These are phyloP conservation scores for Ceriops decandra DNA, from an alignment of 345 rosid genomes.

Conservation along the genomic window DNA sequence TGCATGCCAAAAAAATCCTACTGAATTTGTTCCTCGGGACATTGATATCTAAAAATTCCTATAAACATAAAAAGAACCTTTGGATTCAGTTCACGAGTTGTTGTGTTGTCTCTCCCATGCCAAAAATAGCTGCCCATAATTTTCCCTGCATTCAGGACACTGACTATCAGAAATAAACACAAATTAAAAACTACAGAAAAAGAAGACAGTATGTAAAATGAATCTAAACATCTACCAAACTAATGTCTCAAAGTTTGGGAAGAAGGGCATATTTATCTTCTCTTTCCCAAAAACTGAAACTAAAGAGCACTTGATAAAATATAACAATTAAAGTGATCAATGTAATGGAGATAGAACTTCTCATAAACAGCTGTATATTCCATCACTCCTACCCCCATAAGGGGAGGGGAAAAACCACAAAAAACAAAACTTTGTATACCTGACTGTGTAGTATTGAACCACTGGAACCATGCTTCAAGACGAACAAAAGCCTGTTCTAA, in stretches of 20 bases:
- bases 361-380: too few relatives aligned
- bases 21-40: neutral
- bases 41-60: constrained; percentile 13
- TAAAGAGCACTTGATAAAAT: neutral
- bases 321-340: too few relatives aligned
- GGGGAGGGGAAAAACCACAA: neutral
- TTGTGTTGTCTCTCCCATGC: constrained; percentile 80
- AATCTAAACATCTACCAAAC: too few relatives aligned
- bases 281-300: neutral
- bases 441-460: constrained; percentile 83
- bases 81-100: constrained; percentile 70
- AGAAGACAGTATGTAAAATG: neutral
- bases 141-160: constrained; percentile 50
- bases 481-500: constrained; percentile 65
- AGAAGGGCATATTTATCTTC: neutral
- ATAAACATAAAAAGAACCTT: constrained; percentile 43
- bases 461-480: constrained; percentile 83
- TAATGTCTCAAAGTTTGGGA: constrained; percentile 1
- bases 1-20: neutral
- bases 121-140: constrained; percentile 67
- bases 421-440: constrained; percentile 36
- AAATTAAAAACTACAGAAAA: neutral
- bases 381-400: neutral
- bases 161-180: constrained; percentile 8
- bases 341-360: too few relatives aligned